Percentiles rank a stretch among this genome's conserved stretches.
Conservation (phyloP, 495 filamentous ascomycete genomes). For the Aspergillus panamensis region DNA sequence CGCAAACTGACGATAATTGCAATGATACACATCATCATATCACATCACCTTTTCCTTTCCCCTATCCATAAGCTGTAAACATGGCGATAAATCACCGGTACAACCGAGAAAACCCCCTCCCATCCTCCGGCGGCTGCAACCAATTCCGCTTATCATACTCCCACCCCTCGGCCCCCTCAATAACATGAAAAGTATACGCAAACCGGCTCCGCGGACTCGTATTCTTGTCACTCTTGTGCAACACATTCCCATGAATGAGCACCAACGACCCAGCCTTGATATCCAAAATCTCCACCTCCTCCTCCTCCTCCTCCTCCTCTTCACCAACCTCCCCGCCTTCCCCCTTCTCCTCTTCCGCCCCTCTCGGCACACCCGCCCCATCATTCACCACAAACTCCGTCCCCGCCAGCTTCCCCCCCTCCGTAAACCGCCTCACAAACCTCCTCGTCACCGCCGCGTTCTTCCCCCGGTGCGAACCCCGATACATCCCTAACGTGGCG, state of each 20-base stretch:
- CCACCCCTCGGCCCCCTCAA: slow-evolving; percentile 72
- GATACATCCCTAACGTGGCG: slow-evolving; percentile 81
- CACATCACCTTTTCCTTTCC: neutral
- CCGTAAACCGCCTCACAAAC: slow-evolving; percentile 64
- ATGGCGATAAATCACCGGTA: slow-evolving; percentile 26
- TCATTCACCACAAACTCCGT: slow-evolving; percentile 56
- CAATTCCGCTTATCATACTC: slow-evolving; percentile 86
- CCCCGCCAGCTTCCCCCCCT: slow-evolving; percentile 26
- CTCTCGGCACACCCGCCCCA: slow-evolving; percentile 45
- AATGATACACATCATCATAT: neutral
- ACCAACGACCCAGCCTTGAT: slow-evolving; percentile 87
- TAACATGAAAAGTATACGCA: slow-evolving; percentile 97
- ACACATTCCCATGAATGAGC: slow-evolving; percentile 90
- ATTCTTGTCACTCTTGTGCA: slow-evolving; percentile 97
- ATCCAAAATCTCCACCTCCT: slow-evolving; percentile 65
- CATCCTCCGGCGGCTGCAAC: slow-evolving; percentile 76
- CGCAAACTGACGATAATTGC: slow-evolving; percentile 9
- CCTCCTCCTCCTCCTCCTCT: slow-evolving; percentile 33
- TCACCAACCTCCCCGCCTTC: slow-evolving; percentile 51
- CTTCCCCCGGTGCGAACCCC: slow-evolving; percentile 64
- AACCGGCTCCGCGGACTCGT: slow-evolving; percentile 77
- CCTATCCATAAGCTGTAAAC: slow-evolving; percentile 1
- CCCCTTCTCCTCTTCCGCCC: slow-evolving; percentile 35
- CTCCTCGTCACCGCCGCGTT: slow-evolving; percentile 57
- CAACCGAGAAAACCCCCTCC: slow-evolving; percentile 71